phyloP scores from a whole-genome alignment of 768 basidiomycete genomes.

The Flagelloscypha sp. region DNA sequence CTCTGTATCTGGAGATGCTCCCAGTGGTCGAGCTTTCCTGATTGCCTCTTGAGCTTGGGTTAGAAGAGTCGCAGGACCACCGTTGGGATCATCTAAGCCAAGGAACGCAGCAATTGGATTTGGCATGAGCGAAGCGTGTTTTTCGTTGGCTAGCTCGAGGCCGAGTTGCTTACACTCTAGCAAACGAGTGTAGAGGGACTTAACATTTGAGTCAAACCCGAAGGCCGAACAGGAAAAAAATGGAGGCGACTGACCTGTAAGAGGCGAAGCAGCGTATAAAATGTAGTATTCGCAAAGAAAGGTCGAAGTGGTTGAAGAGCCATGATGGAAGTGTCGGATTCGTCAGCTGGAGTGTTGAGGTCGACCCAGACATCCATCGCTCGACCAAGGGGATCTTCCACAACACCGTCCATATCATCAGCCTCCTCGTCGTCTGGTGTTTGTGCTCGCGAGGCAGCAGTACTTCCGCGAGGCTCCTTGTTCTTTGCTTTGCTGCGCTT shows the following conservation, averaged over 20 bases:
- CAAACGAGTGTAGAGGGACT: constrained; percentile 88
- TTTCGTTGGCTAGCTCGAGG: constrained; percentile 55
- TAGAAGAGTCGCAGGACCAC: constrained; percentile 58
- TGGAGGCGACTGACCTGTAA: constrained; percentile 56
- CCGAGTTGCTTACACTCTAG: constrained; percentile 80
- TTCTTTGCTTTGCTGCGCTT: no score
- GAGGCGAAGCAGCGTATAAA: constrained; percentile 83
- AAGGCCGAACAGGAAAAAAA: constrained; percentile 2
- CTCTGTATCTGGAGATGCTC: constrained; percentile 33
- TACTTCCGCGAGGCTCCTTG: no score
- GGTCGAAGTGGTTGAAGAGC: no score
- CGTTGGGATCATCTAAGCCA: constrained; percentile 79
- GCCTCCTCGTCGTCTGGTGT: no score
- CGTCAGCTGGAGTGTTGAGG: no score
- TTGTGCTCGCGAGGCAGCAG: no score
- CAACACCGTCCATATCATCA: constrained; percentile 23
- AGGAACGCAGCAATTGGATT: constrained; percentile 81
- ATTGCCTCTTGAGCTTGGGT: constrained; percentile 57
- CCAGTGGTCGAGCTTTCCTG: constrained; percentile 38
- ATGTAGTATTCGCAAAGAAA: constrained; percentile 89
- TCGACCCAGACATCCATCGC: no score
- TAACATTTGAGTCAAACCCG: constrained; percentile 8
- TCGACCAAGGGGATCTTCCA: no score
- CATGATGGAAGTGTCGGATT: no score
- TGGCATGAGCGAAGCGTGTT: constrained; percentile 55